A percentile compares a stretch with the other conserved stretches of the same genome.
phyloP scores from a whole-genome alignment of 345 rosid species.

The Murraya koenigii region DNA sequence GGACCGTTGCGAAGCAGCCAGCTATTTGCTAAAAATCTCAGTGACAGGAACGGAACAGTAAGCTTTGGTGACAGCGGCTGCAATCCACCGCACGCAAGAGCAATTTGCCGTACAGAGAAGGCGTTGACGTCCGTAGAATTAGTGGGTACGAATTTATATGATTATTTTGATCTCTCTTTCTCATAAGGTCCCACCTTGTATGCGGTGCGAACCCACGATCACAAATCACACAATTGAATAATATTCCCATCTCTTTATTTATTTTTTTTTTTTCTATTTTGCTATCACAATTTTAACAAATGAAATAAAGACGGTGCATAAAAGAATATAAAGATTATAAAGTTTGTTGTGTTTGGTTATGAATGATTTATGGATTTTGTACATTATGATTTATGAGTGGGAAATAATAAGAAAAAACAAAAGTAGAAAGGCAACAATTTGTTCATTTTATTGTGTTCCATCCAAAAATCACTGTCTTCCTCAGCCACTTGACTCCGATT shows the following conservation, averaged over 20 bases:
- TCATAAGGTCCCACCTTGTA: not conserved
- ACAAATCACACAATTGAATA: not conserved
- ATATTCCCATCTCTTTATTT: not conserved
- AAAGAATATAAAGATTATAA: not conserved
- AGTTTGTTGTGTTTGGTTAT: not conserved
- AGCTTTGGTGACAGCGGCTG: not conserved
- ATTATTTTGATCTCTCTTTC: not conserved
- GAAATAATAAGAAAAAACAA: not conserved
- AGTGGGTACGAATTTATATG: not conserved
- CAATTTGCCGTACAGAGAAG: not conserved
- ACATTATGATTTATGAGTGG: not conserved
- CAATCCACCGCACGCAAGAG: slow-evolving; percentile 1
- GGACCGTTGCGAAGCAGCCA: not conserved
- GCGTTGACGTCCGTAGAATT: not conserved
- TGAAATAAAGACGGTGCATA: not conserved
- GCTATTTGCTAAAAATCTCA: not conserved
- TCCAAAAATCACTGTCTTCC: not conserved
- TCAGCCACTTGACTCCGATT: slow-evolving; percentile 11
- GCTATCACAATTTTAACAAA: not conserved
- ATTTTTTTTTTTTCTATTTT: not conserved
- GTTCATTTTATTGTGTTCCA: not conserved
- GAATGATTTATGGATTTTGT: not conserved
- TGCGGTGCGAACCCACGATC: not conserved
- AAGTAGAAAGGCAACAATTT: slow-evolving; percentile 8
- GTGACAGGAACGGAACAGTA: not conserved